Base-by-base conservation (phyloP, 2,329 filamentous ascomycete genomes). In the Bertia moriformis region DNA sequence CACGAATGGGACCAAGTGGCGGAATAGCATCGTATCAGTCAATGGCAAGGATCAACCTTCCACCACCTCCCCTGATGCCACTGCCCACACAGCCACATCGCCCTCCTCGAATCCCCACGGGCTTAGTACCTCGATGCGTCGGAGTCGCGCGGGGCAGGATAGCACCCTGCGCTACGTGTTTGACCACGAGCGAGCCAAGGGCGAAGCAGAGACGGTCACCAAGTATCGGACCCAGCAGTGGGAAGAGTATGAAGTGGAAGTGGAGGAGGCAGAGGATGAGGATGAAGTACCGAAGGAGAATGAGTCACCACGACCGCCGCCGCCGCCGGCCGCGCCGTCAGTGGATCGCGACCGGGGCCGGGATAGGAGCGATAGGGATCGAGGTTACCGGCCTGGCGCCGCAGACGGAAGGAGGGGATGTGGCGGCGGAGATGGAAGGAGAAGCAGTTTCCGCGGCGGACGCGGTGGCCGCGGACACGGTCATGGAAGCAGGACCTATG, bases 151-250 rank as follows among this genome's bases (percentile, higher is more conserved):
- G 55, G 45, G 61, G 59, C 56, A 69, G 49, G 80, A 85, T 17
- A 83, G 83, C 4, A 93, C 89, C 0, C 76, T 93, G 46, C 74
- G 91, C 4, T 96, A 94, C 56, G 85, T 95, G 58, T 78, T 96
- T 38, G 83, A 94, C 46, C 74, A 79, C 0, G 78, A 81, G 40
- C 72, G 80, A 38, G 87, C 87, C 2, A 69, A 71, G 37, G 66
- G 68, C 14, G 91, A 98, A 59, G 73, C 75, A 48, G 67, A 69
- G 12, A 66, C 70, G 13, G 80, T 88, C 2, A 67, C 69, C 3
- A 66, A 71, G 38, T 87, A 79, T 55, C 85, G 81, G 51, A 73
- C 71, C 30, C 72, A 81, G 33, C 80, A 86, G 50, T 85, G 74
- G 49, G 83, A 87, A 46, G 82, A 87, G 52, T 78, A 80, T 49